A percentile compares a stretch with the other conserved stretches of the same genome.
These are phyloP conservation scores for Suaeda aralocaspica DNA, from an alignment of 148 eudicot genomes.

Conservation along the genomic window DNA sequence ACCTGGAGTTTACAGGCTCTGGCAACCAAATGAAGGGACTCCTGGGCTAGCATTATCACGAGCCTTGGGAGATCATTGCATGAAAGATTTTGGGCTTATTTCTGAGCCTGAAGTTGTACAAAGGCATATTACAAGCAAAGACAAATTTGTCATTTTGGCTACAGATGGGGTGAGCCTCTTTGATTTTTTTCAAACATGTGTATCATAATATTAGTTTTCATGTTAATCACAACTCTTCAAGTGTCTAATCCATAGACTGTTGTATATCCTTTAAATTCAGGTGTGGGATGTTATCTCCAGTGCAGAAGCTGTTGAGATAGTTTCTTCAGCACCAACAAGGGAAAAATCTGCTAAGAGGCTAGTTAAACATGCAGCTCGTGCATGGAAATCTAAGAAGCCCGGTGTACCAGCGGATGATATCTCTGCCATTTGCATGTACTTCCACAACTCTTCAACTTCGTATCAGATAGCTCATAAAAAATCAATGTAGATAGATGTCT, in stretches of 20 bases:
- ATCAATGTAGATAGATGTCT: not conserved
- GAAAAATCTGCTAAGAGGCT: slow-evolving; percentile 65
- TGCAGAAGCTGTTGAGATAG: slow-evolving; percentile 69
- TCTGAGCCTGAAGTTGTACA: slow-evolving; percentile 72
- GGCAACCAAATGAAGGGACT: slow-evolving; percentile 46
- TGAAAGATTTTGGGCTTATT: slow-evolving; percentile 70
- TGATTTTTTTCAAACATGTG: not conserved
- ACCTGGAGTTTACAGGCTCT: slow-evolving; percentile 66
- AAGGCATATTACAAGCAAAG: slow-evolving; percentile 43
- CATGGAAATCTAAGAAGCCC: slow-evolving; percentile 61
- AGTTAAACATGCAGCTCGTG: slow-evolving; percentile 52
- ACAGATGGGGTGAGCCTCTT: slow-evolving; percentile 69
- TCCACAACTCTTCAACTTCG: slow-evolving; percentile 31
- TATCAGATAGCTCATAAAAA: not conserved
- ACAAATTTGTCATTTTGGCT: slow-evolving; percentile 68
- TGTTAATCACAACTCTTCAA: too few relatives aligned
- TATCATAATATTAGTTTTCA: too few relatives aligned
- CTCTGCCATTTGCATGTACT: slow-evolving; percentile 69
- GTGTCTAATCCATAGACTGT: not conserved
- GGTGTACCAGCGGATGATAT: slow-evolving; percentile 63
- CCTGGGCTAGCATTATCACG: slow-evolving; percentile 76
- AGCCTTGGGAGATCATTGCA: slow-evolving; percentile 73
- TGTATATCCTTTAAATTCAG: slow-evolving; percentile 25
- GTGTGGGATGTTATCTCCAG: slow-evolving; percentile 86
- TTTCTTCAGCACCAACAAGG: slow-evolving; percentile 44